phyloP scores from a whole-genome alignment of 2,329 filamentous ascomycete genomes.

The Verticillium alfalfae region DNA sequence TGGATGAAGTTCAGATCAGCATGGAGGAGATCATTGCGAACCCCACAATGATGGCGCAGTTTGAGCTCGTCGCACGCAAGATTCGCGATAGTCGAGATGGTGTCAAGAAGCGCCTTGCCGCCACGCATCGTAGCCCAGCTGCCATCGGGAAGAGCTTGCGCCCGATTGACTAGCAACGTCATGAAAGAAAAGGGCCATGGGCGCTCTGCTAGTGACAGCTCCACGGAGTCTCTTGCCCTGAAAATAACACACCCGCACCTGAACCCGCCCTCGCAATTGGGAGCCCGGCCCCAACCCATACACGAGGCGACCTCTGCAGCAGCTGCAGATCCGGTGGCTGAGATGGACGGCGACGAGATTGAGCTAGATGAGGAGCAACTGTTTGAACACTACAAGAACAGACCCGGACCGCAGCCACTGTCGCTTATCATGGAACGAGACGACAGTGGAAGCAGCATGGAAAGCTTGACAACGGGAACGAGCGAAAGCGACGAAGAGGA shows the following conservation, averaged over 20 bases:
- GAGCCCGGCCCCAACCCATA: not conserved
- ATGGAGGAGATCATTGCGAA: constrained; percentile 44
- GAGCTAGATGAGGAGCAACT: not conserved
- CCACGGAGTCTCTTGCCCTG: not conserved
- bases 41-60: constrained; percentile 43
- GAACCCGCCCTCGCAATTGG: not conserved
- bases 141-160: constrained; percentile 5
- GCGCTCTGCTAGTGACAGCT: constrained; percentile 1
- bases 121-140: constrained; percentile 13
- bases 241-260: not conserved
- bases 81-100: constrained; percentile 4
- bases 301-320: not conserved
- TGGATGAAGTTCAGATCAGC: constrained; percentile 31
- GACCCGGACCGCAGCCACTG: not conserved
- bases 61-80: constrained; percentile 32
- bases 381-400: not conserved
- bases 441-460: constrained; percentile 10
- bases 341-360: constrained; percentile 4
- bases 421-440: constrained; percentile 4
- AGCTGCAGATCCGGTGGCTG: constrained; percentile 3
- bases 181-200: not conserved
- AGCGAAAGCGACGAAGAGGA: constrained; percentile 14
- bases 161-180: constrained; percentile 3
- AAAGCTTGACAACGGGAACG: constrained; percentile 22
- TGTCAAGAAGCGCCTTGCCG: constrained; percentile 8